Evolutionary conservation across 2,329 filamentous ascomycete species (phyloP), one percentile per base, ranked within the genome.

Genomic region (Phoma sp.): DNA sequence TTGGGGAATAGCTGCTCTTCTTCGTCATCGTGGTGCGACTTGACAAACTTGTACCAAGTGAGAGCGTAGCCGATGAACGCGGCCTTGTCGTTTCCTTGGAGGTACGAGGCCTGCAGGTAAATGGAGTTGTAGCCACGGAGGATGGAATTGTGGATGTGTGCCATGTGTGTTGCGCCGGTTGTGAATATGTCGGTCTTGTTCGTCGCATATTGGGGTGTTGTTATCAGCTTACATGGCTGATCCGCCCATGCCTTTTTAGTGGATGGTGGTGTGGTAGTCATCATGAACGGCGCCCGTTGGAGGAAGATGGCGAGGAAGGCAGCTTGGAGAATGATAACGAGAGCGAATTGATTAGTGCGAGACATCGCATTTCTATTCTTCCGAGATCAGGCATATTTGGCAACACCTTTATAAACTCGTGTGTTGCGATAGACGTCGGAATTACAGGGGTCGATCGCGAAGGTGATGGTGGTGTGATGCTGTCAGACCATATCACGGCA

Each of bases 111-210:
- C 65, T 78, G 76, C 0, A 70, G 63, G 48, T 76, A 77, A 21
- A 77, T 76, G 14, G 70, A 71, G 59, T 77, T 78, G 60, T 74
- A 76, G 30, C 73, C 74, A 29, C 75, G 66, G 6, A 78, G 58
- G 32, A 77, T 72, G 0, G 73, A 62, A 36, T 78, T 78, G 61
- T 78, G 76, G 10, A 77, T 66, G 30, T 74, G 64, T 7, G 73
- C 67, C 75, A 75, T 74, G 39, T 74, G 69, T 14, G 69, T 67
- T 26, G 72, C 69, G n/a, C 71, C 71, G 6, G 55, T 60, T 5
- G 71, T 74, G 53, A 70, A 74, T 6, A 69, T 67, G 38, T 74
- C 70, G 11, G 62, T 62, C 57, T 69, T 72, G 28, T 72, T 69
- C 7, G 68, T 72, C 21, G 48, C 62, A 59, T 64, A 71, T 30